phyloP scores from a whole-genome alignment of 495 filamentous ascomycete species.

The Aspergillus olivimuriae region DNA sequence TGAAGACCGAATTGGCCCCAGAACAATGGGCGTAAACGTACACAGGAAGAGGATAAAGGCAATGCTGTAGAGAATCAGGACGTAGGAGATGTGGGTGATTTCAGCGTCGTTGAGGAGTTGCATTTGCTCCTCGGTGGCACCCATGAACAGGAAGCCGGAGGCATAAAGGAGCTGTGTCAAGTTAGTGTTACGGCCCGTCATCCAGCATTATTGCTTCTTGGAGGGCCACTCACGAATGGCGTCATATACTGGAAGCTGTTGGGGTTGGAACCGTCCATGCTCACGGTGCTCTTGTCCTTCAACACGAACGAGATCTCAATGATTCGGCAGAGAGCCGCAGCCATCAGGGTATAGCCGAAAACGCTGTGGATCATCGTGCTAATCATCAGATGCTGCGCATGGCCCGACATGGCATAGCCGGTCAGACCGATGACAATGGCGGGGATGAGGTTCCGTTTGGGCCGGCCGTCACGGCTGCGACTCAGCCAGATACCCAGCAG shows the following conservation, averaged over 20 bases:
- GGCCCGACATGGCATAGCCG: constrained; percentile 90
- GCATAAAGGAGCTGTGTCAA: constrained; percentile 73
- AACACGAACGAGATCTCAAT: constrained; percentile 90
- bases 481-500: constrained; percentile 90
- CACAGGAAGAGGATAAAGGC: constrained; percentile 86
- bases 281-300: constrained; percentile 56
- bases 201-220: too few relatives aligned
- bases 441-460: constrained; percentile 88
- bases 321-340: constrained; percentile 71
- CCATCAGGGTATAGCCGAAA: constrained; percentile 96
- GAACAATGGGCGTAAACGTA: constrained; percentile 36
- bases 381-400: constrained; percentile 74
- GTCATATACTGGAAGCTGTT: constrained; percentile 92
- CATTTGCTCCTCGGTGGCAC: constrained; percentile 96
- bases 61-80: constrained; percentile 84
- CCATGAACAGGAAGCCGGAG: constrained; percentile 95
- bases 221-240: constrained; percentile 80
- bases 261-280: constrained; percentile 53
- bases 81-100: constrained; percentile 84
- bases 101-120: constrained; percentile 59
- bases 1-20: neutral
- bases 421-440: constrained; percentile 85
- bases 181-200: too few relatives aligned
- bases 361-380: constrained; percentile 86
- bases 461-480: constrained; percentile 69